Evolutionary conservation across 768 basidiomycete species (phyloP).

Genomic region (Russula earlei): DNA sequence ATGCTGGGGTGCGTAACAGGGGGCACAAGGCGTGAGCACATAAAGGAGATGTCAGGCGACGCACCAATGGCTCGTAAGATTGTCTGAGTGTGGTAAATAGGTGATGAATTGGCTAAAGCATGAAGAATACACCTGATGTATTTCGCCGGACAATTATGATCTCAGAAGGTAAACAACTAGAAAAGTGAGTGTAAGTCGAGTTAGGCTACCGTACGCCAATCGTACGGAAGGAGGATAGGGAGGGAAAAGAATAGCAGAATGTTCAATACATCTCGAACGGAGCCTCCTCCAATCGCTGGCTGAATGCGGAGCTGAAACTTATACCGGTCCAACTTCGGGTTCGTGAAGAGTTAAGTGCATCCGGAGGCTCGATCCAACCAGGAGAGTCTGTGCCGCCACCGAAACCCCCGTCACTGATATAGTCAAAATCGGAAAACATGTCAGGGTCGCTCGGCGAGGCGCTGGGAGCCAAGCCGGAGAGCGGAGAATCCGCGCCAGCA

Average conservation of each 20-base stretch:
- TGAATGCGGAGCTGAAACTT: conserved; percentile 36
- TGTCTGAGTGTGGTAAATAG: no score
- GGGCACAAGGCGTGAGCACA: no score
- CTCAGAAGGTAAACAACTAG: neutral
- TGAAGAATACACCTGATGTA: neutral
- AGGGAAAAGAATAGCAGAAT: neutral
- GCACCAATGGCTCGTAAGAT: no score
- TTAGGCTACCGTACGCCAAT: neutral
- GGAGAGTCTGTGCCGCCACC: conserved; percentile 20
- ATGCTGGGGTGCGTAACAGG: no score
- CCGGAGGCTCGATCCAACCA: conserved; percentile 12
- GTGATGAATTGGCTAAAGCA: no score
- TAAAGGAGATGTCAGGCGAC: no score
- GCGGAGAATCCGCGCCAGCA: conserved; percentile 5
- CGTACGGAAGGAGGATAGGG: neutral
- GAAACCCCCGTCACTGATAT: neutral
- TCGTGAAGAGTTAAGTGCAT: conserved; percentile 6
- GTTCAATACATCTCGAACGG: conserved; percentile 22
- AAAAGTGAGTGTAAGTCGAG: neutral
- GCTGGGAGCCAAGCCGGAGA: conserved; percentile 2
- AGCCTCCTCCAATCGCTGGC: conserved; percentile 21
- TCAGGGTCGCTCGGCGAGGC: conserved; percentile 3
- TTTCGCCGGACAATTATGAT: neutral
- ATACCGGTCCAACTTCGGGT: conserved; percentile 25
- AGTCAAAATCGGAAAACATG: conserved; percentile 1